Percentiles rank a stretch among this genome's conserved stretches.
Conservation (phyloP, 2,329 filamentous ascomycete species). For the Hirsutella minnesotensis region DNA sequence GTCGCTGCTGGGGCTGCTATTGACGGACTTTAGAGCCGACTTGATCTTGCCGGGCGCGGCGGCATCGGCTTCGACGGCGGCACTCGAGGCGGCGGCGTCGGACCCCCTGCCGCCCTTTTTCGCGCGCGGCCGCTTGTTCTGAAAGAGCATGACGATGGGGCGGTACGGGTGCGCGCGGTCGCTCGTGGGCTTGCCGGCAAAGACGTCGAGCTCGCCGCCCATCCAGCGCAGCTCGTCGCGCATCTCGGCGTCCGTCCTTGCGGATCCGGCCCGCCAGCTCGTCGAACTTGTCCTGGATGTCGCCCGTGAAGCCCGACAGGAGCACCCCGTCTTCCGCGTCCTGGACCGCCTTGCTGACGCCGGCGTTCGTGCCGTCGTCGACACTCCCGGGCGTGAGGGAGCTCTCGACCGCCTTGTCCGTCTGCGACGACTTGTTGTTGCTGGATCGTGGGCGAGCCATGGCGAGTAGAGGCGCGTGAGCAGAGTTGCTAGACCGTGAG, state of each 20-base stretch:
- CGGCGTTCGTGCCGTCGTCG: no score
- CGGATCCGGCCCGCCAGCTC: background rate
- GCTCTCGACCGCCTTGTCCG: no score
- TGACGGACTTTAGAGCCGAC: background rate
- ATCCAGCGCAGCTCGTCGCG: background rate
- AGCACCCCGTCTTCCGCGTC: slow-evolving; percentile 4
- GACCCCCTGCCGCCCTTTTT: no score
- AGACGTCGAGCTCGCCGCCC: background rate
- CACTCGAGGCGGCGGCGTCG: no score
- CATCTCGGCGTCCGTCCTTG: background rate
- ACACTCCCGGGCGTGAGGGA: no score
- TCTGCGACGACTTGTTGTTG: no score
- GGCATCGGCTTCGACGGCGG: no score
- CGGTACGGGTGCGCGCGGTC: background rate
- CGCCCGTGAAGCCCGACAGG: background rate
- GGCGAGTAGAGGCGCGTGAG: no score
- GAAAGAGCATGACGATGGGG: background rate
- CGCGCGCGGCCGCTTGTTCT: background rate
- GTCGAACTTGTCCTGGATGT: slow-evolving; percentile 1
- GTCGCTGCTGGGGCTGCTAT: background rate
- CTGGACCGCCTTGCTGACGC: slow-evolving; percentile 1
- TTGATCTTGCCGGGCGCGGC: no score
- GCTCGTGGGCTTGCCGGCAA: background rate
- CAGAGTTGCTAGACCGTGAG: no score
- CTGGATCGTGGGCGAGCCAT: background rate